These are phyloP conservation scores for Sphaerosporella brunnea DNA, from an alignment of 495 filamentous ascomycete species.

Conservation along the genomic window DNA sequence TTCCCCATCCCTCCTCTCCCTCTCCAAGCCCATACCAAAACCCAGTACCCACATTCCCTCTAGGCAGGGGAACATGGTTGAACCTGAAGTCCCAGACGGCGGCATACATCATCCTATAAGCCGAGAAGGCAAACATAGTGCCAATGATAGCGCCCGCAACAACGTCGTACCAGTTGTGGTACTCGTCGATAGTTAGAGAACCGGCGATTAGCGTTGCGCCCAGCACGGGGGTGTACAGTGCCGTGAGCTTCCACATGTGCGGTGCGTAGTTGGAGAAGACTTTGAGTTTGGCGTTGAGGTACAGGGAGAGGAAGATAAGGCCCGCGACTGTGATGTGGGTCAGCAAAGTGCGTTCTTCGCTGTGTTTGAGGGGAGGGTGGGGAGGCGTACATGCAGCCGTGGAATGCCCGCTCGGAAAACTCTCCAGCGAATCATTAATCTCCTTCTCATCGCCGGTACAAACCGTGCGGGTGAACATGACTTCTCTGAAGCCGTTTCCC, in stretches of 20 bases:
- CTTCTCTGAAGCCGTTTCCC: constrained; percentile 31
- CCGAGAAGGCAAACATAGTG: constrained; percentile 27
- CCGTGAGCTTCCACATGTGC: constrained; percentile 44
- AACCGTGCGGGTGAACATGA: constrained; percentile 35
- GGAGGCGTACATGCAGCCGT: constrained; percentile 29
- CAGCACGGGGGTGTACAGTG: constrained; percentile 40
- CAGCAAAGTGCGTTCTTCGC: constrained; percentile 2
- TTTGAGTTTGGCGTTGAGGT: constrained; percentile 41
- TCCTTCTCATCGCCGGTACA: constrained; percentile 32
- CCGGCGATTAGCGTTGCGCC: constrained; percentile 40
- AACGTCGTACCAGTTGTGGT: constrained; percentile 36
- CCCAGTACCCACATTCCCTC: constrained; percentile 11
- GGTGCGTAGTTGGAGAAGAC: constrained; percentile 41
- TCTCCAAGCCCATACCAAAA: constrained; percentile 12
- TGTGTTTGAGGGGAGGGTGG: not conserved
- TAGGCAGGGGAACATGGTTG: constrained; percentile 30
- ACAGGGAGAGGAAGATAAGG: constrained; percentile 35
- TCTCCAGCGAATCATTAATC: constrained; percentile 34
- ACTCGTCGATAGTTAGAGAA: constrained; percentile 41
- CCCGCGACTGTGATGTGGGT: constrained; percentile 27
- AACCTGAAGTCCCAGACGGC: constrained; percentile 31
- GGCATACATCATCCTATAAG: constrained; percentile 30
- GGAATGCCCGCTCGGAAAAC: constrained; percentile 37
- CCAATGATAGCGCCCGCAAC: constrained; percentile 33
- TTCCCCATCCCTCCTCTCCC: constrained; percentile 18